A percentile compares a stretch with the other conserved stretches of the same genome.
phyloP scores from a whole-genome alignment of 257 asterid species.

The Gardenia jasminoides region DNA sequence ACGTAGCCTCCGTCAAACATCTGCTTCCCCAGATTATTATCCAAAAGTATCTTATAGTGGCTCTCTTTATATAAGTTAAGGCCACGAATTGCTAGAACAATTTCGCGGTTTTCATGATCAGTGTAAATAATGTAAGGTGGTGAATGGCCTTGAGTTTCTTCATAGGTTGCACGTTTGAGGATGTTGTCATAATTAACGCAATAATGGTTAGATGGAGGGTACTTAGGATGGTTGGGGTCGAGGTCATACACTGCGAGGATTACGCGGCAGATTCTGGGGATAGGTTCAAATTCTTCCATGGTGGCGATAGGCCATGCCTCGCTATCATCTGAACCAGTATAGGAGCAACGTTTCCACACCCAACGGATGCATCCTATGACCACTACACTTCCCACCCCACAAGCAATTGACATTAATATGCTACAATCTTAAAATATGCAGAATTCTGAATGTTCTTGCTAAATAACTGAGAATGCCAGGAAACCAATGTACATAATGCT shows the following conservation, averaged over 20 bases:
- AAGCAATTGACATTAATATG: constrained; percentile 56
- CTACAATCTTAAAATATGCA: neutral
- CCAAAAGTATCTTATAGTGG: constrained; percentile 65
- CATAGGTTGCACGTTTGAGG: constrained; percentile 68
- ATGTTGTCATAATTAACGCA: constrained; percentile 58
- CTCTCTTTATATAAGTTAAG: constrained; percentile 65
- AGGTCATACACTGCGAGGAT: constrained; percentile 84
- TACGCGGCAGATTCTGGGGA: constrained; percentile 75
- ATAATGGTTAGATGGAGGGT: constrained; percentile 56
- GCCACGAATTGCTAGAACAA: constrained; percentile 83
- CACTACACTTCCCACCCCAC: constrained; percentile 67
- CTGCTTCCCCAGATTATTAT: constrained; percentile 80
- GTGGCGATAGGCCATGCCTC: constrained; percentile 77
- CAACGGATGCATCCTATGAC: constrained; percentile 79
- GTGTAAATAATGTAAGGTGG: constrained; percentile 84
- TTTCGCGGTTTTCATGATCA: constrained; percentile 69
- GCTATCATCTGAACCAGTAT: constrained; percentile 87
- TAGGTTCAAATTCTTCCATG: constrained; percentile 60
- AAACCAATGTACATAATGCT: neutral
- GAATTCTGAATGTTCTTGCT: neutral
- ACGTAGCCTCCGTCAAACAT: constrained; percentile 97
- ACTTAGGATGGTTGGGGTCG: constrained; percentile 54
- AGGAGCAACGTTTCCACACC: constrained; percentile 95
- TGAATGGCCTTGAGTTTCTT: constrained; percentile 71
- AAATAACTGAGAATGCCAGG: constrained; percentile 42